phyloP scores from a whole-genome alignment of 805 yeast species.

The Blastobotrys chiropterorum region DNA sequence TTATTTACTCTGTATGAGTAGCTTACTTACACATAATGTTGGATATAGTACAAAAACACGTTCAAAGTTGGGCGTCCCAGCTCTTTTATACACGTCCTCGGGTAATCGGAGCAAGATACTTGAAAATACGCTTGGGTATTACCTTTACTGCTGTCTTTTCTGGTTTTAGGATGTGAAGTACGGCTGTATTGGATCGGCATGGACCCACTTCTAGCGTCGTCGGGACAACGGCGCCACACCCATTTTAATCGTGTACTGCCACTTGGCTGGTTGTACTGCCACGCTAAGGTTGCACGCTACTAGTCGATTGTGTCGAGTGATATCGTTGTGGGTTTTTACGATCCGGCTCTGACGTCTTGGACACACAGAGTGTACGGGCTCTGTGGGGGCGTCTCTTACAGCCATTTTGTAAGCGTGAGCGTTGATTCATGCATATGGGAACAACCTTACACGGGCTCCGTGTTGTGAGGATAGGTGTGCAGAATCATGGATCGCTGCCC shows the following conservation, averaged over 20 bases:
- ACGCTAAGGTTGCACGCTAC: too few relatives aligned
- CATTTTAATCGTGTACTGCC: background rate
- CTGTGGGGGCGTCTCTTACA: too few relatives aligned
- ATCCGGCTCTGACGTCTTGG: too few relatives aligned
- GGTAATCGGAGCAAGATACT: background rate
- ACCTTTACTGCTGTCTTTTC: background rate
- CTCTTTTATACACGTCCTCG: background rate
- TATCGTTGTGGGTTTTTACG: too few relatives aligned
- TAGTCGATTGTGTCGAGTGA: too few relatives aligned
- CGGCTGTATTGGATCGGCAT: background rate
- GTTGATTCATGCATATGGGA: too few relatives aligned
- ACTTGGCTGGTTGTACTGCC: too few relatives aligned
- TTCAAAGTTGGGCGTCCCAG: background rate
- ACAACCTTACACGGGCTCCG: too few relatives aligned
- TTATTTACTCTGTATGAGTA: background rate
- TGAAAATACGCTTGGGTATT: background rate
- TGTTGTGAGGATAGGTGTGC: too few relatives aligned
- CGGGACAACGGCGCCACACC: background rate
- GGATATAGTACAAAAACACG: background rate
- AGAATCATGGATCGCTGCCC: too few relatives aligned
- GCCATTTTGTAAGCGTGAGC: too few relatives aligned
- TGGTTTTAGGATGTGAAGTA: background rate
- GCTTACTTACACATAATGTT: background rate
- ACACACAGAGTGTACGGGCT: too few relatives aligned
- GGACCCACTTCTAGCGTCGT: background rate